phyloP scores from a whole-genome alignment of 1,284 basidiomycete genomes.

The Mixia osmundae region DNA sequence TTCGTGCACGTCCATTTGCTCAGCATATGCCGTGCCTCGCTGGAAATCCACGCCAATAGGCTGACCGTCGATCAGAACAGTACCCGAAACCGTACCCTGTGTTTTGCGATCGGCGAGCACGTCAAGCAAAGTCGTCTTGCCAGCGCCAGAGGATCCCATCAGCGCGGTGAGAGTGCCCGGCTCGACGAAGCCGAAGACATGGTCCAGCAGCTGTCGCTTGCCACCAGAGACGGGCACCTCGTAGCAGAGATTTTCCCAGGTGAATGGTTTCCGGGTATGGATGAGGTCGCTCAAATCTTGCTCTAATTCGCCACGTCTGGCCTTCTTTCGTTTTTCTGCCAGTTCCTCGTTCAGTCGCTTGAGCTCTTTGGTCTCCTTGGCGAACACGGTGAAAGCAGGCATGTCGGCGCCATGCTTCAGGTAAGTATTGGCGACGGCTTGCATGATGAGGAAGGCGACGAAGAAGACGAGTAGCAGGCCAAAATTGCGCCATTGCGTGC shows the following conservation, averaged over 20 bases:
- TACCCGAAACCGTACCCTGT: constrained; percentile 28
- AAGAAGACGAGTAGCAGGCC: constrained; percentile 24
- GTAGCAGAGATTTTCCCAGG: constrained; percentile 27
- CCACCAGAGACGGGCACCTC: constrained; percentile 24
- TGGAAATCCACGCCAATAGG: constrained; percentile 27
- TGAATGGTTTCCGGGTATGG: constrained; percentile 20
- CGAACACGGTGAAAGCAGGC: constrained; percentile 19
- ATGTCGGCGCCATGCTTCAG: constrained; percentile 15
- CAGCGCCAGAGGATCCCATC: constrained; percentile 21
- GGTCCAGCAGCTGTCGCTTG: constrained; percentile 24
- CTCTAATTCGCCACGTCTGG: constrained; percentile 11
- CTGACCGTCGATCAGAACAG: constrained; percentile 29
- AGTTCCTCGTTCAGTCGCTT: constrained; percentile 16
- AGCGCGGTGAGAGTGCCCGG: constrained; percentile 26
- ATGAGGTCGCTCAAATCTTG: constrained; percentile 12
- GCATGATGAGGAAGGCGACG: constrained; percentile 18
- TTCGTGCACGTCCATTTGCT: constrained; percentile 35
- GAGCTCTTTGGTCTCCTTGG: constrained; percentile 17
- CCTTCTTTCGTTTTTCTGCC: constrained; percentile 9
- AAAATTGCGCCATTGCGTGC: constrained; percentile 27
- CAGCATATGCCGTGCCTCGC: constrained; percentile 29
- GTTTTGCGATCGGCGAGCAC: constrained; percentile 32
- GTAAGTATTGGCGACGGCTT: constrained; percentile 12
- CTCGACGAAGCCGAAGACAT: constrained; percentile 29
- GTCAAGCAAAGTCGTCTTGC: constrained; percentile 29